Conservation (phyloP, 371 early-diverging fungal species). For the Actinomucor elegans region DNA sequence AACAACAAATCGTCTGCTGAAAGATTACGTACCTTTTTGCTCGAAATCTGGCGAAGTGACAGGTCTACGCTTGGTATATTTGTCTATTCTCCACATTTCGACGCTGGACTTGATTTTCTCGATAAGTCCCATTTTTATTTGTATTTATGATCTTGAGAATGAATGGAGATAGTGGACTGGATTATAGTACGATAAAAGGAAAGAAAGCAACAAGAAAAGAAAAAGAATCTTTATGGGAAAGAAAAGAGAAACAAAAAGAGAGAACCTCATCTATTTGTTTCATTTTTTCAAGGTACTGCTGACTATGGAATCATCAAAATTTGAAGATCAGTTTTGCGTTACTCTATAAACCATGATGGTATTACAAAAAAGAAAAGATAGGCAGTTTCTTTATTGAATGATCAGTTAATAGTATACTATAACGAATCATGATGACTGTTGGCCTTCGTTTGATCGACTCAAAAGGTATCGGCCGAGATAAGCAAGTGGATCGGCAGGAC, state of each 20-base stretch:
- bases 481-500: slow-evolving; percentile 47
- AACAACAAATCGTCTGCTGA: neutral
- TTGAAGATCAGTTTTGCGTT: no score
- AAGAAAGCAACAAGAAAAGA: no score
- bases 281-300: no score
- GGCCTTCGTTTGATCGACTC: slow-evolving; percentile 24
- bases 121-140: slow-evolving; percentile 53
- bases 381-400: no score
- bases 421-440: neutral
- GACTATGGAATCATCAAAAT: no score
- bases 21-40: slow-evolving; percentile 39
- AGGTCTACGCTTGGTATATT: slow-evolving; percentile 62
- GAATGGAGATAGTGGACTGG: slow-evolving; percentile 6
- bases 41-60: slow-evolving; percentile 63
- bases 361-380: no score
- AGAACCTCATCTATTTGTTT: no score
- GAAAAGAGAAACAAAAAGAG: neutral
- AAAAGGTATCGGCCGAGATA: slow-evolving; percentile 45
- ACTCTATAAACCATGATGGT: no score
- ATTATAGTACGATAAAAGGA: no score
- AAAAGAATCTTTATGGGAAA: neutral
- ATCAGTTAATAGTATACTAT: no score
- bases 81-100: slow-evolving; percentile 67
- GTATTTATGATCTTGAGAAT: neutral
- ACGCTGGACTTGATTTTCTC: slow-evolving; percentile 60